Conservation (phyloP, 2,329 filamentous ascomycete species). For the Colletotrichum salicis region DNA sequence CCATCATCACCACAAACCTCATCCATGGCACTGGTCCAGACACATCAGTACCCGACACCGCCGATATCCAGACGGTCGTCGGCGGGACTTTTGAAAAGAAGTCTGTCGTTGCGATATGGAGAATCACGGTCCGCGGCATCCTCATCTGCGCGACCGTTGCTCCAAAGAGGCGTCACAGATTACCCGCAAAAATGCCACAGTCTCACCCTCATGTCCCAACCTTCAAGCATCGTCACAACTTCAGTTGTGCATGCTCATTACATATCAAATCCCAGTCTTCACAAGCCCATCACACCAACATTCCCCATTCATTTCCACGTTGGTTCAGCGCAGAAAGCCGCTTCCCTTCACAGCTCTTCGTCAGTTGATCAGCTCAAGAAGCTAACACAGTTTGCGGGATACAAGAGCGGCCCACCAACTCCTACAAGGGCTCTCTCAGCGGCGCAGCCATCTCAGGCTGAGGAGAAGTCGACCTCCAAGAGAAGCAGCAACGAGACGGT, state of each 20-base stretch:
- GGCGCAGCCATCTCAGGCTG: constrained; percentile 63
- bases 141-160: constrained; percentile 47
- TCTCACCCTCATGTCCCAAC: constrained; percentile 63
- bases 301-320: constrained; percentile 58
- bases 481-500: constrained; percentile 54
- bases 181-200: constrained; percentile 54
- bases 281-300: constrained; percentile 60
- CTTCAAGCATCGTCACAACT: constrained; percentile 73
- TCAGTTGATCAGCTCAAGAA: constrained; percentile 78
- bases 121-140: constrained; percentile 46
- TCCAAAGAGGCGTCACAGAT: constrained; percentile 57
- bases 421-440: constrained; percentile 87
- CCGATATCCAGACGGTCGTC: constrained; percentile 38
- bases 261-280: constrained; percentile 73
- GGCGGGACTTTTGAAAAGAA: constrained; percentile 42
- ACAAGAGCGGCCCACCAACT: constrained; percentile 93
- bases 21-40: constrained; percentile 24
- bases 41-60: constrained; percentile 37
- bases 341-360: constrained; percentile 64
- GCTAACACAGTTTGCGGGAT: constrained; percentile 85
- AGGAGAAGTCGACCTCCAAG: constrained; percentile 48
- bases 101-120: constrained; percentile 40
- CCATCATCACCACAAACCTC: constrained; percentile 21
- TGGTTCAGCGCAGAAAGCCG: constrained; percentile 49
- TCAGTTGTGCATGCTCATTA: constrained; percentile 73